Percentiles rank a stretch among this genome's conserved stretches.
phyloP scores from a whole-genome alignment of 768 basidiomycete genomes.

The Leucosporidium yakuticum region DNA sequence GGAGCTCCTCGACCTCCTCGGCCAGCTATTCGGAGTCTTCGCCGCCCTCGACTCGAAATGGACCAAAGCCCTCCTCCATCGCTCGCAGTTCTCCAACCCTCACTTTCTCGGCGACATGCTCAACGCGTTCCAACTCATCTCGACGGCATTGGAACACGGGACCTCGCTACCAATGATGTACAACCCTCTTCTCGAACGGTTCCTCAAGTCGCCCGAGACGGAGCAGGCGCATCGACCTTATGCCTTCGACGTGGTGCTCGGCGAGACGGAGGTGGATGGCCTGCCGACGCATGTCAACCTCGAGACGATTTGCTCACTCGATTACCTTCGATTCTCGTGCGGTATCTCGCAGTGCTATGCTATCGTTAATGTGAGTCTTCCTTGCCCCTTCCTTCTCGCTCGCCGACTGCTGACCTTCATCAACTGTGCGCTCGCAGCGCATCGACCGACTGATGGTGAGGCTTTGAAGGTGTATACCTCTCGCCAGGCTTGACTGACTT shows the following conservation, averaged over 20 bases:
- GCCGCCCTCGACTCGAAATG: constrained; percentile 27
- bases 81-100: constrained; percentile 31
- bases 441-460: constrained; percentile 31
- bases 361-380: constrained; percentile 29
- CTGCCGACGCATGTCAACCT: constrained; percentile 31
- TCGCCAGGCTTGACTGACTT: neutral
- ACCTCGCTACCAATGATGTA: constrained; percentile 26
- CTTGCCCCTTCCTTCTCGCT: neutral
- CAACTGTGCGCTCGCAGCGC: constrained; percentile 3
- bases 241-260: constrained; percentile 28
- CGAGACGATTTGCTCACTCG: constrained; percentile 32
- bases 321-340: constrained; percentile 35
- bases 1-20: constrained; percentile 34
- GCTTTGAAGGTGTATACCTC: neutral
- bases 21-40: constrained; percentile 23
- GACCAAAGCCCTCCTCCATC: constrained; percentile 33
- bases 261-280: constrained; percentile 21
- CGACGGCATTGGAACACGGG: constrained; percentile 17
- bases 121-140: constrained; percentile 23
- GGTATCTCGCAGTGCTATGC: constrained; percentile 32
- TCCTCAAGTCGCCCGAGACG: constrained; percentile 17
- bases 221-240: constrained; percentile 10
- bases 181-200: constrained; percentile 24
- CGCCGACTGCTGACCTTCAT: neutral
- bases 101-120: constrained; percentile 32